phyloP scores from a whole-genome alignment of 768 basidiomycete species.

The Termitomyces sp. region DNA sequence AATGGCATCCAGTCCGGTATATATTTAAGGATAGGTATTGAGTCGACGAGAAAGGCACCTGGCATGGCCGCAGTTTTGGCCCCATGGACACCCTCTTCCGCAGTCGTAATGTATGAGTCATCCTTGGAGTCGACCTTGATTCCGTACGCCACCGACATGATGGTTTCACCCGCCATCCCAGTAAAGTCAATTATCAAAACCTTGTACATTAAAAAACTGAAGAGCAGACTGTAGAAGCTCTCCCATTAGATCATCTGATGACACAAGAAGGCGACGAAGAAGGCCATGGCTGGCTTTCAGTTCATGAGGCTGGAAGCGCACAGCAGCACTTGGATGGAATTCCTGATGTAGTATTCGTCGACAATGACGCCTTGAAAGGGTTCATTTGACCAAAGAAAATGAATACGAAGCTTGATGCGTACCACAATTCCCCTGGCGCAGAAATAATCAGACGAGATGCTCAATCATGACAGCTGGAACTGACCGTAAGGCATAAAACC shows the following conservation, averaged over 20 bases:
- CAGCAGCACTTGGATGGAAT: constrained; percentile 20
- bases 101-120: constrained; percentile 33
- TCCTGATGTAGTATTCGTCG: constrained; percentile 24
- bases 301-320: constrained; percentile 23
- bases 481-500: constrained; percentile 18
- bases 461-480: not conserved
- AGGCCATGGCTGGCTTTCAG: constrained; percentile 20
- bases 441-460: not conserved
- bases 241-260: constrained; percentile 17
- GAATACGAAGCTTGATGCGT: not conserved
- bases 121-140: constrained; percentile 27
- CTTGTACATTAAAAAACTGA: no score
- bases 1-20: constrained; percentile 37
- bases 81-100: constrained; percentile 28
- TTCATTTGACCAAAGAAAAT: not conserved
- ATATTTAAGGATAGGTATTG: constrained; percentile 29
- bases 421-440: constrained; percentile 11
- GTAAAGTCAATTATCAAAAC: not conserved
- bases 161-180: constrained; percentile 25
- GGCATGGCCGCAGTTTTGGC: constrained; percentile 27
- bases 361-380: constrained; percentile 20
- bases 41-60: constrained; percentile 35
- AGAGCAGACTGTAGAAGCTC: constrained; percentile 14
- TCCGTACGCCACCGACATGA: constrained; percentile 34
- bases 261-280: constrained; percentile 21